Conservation (phyloP, 2,329 filamentous ascomycete genomes). For the Aspergillus oerlinghausenensis region DNA sequence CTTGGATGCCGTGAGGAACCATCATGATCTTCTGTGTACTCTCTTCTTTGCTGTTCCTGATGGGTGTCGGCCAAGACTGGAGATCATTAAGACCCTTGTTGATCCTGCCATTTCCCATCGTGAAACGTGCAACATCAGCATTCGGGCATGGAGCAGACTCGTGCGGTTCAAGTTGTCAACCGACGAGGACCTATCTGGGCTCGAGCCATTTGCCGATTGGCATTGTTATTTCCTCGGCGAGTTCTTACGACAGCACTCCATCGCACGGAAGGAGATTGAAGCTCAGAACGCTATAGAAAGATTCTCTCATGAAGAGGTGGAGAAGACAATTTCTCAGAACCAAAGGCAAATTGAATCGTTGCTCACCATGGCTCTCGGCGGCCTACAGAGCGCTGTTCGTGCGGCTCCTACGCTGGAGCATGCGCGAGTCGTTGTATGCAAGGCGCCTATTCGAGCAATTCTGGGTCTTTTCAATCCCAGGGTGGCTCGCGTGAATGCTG, state of each 20-base stretch:
- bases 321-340: slow-evolving; percentile 52
- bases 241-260: slow-evolving; percentile 51
- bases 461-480: slow-evolving; percentile 51
- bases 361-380: slow-evolving; percentile 49
- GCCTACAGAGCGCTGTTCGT: slow-evolving; percentile 47
- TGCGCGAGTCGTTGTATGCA: slow-evolving; percentile 41
- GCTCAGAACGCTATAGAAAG: slow-evolving; percentile 41
- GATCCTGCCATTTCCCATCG: slow-evolving; percentile 54
- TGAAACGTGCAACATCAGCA: slow-evolving; percentile 56
- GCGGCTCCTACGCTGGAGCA: slow-evolving; percentile 37
- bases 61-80: slow-evolving; percentile 49
- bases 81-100: slow-evolving; percentile 51
- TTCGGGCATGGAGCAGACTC: slow-evolving; percentile 56
- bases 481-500: slow-evolving; percentile 38
- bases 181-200: slow-evolving; percentile 41
- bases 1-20: slow-evolving; percentile 56
- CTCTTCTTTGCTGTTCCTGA: slow-evolving; percentile 56
- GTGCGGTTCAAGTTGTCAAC: slow-evolving; percentile 54
- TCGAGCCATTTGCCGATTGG: slow-evolving; percentile 52
- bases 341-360: slow-evolving; percentile 55
- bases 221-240: slow-evolving; percentile 50
- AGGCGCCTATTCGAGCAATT: slow-evolving; percentile 42
- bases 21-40: slow-evolving; percentile 57
- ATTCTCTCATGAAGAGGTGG: slow-evolving; percentile 46
- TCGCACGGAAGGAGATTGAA: slow-evolving; percentile 56